Evolutionary conservation across 2,329 filamentous ascomycete species (phyloP).

Genomic region (Diplodia corticola): DNA sequence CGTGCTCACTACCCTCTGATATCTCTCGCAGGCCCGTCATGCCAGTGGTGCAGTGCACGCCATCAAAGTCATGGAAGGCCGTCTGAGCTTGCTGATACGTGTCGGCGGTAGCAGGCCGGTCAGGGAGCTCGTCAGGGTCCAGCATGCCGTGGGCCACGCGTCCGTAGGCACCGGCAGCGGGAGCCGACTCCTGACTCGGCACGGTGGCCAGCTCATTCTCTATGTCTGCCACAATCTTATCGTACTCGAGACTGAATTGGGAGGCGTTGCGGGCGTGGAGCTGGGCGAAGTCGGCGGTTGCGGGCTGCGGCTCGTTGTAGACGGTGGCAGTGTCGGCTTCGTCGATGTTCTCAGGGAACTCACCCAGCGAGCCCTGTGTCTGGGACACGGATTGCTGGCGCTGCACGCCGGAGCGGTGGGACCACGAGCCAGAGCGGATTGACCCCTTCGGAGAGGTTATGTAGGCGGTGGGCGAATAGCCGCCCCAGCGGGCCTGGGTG

Average conservation of each 20-base stretch:
- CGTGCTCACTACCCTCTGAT: conserved; percentile 33
- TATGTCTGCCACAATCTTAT: conserved; percentile 39
- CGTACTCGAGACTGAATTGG: conserved; percentile 38
- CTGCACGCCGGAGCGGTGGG: conserved; percentile 35
- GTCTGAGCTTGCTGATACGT: conserved; percentile 66
- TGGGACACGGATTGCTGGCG: conserved; percentile 37
- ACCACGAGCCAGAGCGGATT: conserved; percentile 52
- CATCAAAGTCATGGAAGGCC: conserved; percentile 80
- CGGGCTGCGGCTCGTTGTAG: conserved; percentile 7
- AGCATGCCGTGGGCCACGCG: conserved; percentile 13
- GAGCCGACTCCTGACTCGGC: conserved; percentile 21
- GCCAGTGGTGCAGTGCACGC: conserved; percentile 68
- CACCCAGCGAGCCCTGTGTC: conserved; percentile 42
- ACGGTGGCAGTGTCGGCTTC: conserved; percentile 23
- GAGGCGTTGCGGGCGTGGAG: conserved; percentile 18
- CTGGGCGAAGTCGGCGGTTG: neutral
- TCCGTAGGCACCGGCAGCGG: neutral
- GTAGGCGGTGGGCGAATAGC: conserved; percentile 68
- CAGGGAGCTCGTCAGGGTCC: conserved; percentile 32
- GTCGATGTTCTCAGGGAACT: conserved; percentile 38
- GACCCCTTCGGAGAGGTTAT: conserved; percentile 68
- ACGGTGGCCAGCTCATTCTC: conserved; percentile 29
- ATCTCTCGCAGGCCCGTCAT: conserved; percentile 14
- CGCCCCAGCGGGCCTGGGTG: conserved; percentile 64
- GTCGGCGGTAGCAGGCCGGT: conserved; percentile 55